Evolutionary conservation across 2,329 filamentous ascomycete species (phyloP), one percentile per base, ranked within the genome.

Genomic region (Colletotrichum zoysiae): DNA sequence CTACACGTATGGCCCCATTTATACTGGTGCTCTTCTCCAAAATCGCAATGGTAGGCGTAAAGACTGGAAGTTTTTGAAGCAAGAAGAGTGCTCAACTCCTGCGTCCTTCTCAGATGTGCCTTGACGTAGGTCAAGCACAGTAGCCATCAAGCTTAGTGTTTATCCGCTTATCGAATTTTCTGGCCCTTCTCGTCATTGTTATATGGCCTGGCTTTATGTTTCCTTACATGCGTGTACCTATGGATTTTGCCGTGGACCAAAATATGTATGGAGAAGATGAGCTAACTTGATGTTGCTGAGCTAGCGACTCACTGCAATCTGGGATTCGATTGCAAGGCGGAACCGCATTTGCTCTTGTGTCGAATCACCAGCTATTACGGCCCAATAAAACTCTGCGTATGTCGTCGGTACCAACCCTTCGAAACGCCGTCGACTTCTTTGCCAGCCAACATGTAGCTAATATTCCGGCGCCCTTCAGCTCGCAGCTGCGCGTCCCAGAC

Each of bases 361-460:
- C 4, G 9, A 6, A 6, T 23, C 5, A 6, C n/a, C n/a, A 50
- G 9, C 11, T 14, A 12, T 50, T 26, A 26, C 11, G 5, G 23
- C n/a, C 23, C 12, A 11, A 4, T 16, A 11, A 51, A 51, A 9
- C 26, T 23, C n/a, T 23, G n/a, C 2, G 48, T 69, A 63, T 44
- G 76, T 74, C 14, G 71, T 48, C 56, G n/a, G 35, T 42, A 58
- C 56, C 56, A 58, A 38, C 56, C 56, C n/a, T 58, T 58, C 4
- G 56, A 38, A 23, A 58, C 33, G n/a, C 56, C 56, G 42, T 42
- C 35, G 12, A 40, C 56, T 35, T 58, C 56, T 35, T 20, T 35
- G 11, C 38, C 26, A 26, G 56, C 33, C 56, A 58, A 5, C n/a
- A 58, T 16, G 26, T 42, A 42, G n/a, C 35, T 58, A 11, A 38